phyloP scores from a whole-genome alignment of 202 grass and related monocot genomes.

The Setaria viridis region DNA sequence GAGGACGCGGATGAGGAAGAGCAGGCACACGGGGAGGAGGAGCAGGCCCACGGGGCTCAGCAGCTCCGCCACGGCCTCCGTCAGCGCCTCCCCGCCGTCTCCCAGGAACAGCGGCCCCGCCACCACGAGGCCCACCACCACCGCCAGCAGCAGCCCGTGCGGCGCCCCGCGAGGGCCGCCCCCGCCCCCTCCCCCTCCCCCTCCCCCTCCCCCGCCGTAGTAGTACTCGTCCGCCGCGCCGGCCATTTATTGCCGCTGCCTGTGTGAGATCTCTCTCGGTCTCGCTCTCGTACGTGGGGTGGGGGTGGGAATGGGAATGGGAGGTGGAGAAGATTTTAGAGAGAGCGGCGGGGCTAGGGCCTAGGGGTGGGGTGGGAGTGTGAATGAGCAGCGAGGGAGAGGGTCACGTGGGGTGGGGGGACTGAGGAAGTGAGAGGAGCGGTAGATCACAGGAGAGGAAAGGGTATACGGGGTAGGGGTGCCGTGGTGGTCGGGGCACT shows the following conservation, averaged over 20 bases:
- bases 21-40: slow-evolving; percentile 72
- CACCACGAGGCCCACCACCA: slow-evolving; percentile 71
- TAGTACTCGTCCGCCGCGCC: slow-evolving; percentile 48
- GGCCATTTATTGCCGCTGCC: slow-evolving; percentile 32
- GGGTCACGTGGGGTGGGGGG: background rate
- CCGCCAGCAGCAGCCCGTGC: slow-evolving; percentile 80
- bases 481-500: background rate
- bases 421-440: background rate
- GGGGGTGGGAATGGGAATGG: background rate
- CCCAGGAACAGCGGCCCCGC: slow-evolving; percentile 74
- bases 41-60: slow-evolving; percentile 80
- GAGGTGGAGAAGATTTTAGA: background rate
- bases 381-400: background rate
- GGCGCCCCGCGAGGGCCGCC: slow-evolving; percentile 64
- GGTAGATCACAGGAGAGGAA: slow-evolving; percentile 33
- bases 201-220: slow-evolving; percentile 40
- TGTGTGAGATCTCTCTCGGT: background rate
- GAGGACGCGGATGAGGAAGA: slow-evolving; percentile 80
- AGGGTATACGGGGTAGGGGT: background rate
- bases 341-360: background rate
- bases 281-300: background rate
- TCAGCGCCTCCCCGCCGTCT: slow-evolving; percentile 72
- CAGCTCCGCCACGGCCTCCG: slow-evolving; percentile 66
- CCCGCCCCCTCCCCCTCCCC: background rate
- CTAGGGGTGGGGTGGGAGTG: slow-evolving; percentile 3